Percentiles rank a stretch among this genome's conserved stretches.
These are phyloP conservation scores for Cyberlindnera xishuangbannaensis DNA, from an alignment of 805 yeast species.

Conservation along the genomic window DNA sequence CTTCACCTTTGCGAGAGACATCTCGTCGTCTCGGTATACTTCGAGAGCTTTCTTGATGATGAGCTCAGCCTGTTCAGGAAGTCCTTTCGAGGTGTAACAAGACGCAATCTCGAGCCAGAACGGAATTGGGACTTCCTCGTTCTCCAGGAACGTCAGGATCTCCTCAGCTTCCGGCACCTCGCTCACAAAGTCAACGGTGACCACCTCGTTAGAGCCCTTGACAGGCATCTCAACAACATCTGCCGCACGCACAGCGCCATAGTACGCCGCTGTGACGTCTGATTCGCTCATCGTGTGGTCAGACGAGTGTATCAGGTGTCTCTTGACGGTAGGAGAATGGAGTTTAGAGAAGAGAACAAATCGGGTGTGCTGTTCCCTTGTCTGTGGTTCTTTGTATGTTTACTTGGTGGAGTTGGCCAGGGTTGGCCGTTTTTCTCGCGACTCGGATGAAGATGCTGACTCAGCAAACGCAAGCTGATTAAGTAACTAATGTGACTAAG, in stretches of 20 bases:
- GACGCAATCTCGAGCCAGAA: slow-evolving; percentile 83
- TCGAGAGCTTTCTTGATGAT: slow-evolving; percentile 11
- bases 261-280: slow-evolving; percentile 11
- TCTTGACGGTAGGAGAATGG: too few relatives aligned
- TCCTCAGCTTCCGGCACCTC: slow-evolving; percentile 80
- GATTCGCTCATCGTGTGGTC: slow-evolving; percentile 5
- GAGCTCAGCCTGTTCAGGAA: slow-evolving; percentile 49
- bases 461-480: too few relatives aligned
- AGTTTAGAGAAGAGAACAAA: too few relatives aligned
- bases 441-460: too few relatives aligned
- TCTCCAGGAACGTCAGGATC: slow-evolving; percentile 67
- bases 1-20: slow-evolving; percentile 47
- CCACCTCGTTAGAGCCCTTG: slow-evolving; percentile 73
- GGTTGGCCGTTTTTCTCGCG: too few relatives aligned
- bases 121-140: slow-evolving; percentile 68
- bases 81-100: slow-evolving; percentile 65
- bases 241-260: slow-evolving; percentile 5
- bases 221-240: slow-evolving; percentile 54
- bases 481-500: too few relatives aligned
- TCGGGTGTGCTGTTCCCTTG: too few relatives aligned
- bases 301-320: not conserved
- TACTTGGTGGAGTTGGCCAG: too few relatives aligned
- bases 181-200: slow-evolving; percentile 70
- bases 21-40: slow-evolving; percentile 29
- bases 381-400: too few relatives aligned